phyloP scores from a whole-genome alignment of 2,329 filamentous ascomycete species.

The Cladosporium halotolerans region DNA sequence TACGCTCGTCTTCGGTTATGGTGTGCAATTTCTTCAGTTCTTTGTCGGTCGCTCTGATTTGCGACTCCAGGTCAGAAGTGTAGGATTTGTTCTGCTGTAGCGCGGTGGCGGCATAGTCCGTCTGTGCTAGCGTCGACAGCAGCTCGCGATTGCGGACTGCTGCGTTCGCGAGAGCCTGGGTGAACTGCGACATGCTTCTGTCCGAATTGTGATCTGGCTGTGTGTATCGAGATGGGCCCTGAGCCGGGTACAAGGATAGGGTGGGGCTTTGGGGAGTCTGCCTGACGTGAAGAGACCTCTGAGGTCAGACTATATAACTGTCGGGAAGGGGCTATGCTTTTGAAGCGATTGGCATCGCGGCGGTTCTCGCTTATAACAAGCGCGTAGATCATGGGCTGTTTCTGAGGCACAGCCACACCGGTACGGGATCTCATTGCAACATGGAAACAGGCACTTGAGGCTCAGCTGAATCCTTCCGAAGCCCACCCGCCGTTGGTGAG shows the following conservation, averaged over 20 bases:
- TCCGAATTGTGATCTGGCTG: no score
- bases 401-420: no score
- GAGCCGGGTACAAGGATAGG: no score
- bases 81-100: conserved; percentile 43
- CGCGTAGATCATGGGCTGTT: no score
- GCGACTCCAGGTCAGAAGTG: conserved; percentile 41
- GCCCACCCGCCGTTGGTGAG: neutral
- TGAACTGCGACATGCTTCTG: conserved; percentile 1
- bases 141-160: conserved; percentile 32
- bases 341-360: no score
- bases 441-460: neutral
- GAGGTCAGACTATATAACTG: no score
- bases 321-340: no score
- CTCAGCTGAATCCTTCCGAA: conserved; percentile 9
- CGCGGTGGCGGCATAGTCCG: conserved; percentile 44
- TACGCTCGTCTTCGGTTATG: conserved; percentile 43
- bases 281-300: no score
- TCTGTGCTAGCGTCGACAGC: conserved; percentile 42
- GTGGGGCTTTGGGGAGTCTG: no score
- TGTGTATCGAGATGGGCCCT: no score
- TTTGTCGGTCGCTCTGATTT: conserved; percentile 34
- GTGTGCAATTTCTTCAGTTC: conserved; percentile 36
- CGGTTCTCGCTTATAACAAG: no score
- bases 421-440: neutral
- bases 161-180: conserved; percentile 14